phyloP scores from a whole-genome alignment of 1,284 basidiomycete genomes.

The Tilletia walkeri region DNA sequence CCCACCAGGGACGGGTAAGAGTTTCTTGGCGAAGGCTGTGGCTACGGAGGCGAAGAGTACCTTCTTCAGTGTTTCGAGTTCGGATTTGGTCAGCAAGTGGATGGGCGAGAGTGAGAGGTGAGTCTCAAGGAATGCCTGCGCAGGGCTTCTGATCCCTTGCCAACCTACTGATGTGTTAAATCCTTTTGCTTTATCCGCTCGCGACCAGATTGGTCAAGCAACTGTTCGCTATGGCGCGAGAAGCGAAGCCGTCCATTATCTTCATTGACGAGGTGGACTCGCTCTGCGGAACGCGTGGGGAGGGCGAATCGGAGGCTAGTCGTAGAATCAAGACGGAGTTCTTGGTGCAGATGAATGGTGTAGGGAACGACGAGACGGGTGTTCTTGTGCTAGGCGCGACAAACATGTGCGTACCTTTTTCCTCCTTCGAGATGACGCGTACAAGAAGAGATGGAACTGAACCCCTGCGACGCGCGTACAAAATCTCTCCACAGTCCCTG shows the following conservation, averaged over 20 bases:
- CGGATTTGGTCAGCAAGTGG: slow-evolving; percentile 97
- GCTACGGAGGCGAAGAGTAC: slow-evolving; percentile 97
- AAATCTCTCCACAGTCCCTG: slow-evolving; percentile 32
- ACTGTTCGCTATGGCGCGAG: slow-evolving; percentile 91
- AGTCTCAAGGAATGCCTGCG: neutral
- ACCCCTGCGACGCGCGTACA: too few species aligned
- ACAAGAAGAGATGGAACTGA: too few species aligned
- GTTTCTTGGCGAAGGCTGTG: slow-evolving; percentile 93
- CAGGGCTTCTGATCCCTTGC: too few species aligned
- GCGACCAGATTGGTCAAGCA: slow-evolving; percentile 77
- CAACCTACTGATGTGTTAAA: too few species aligned
- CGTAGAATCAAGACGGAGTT: slow-evolving; percentile 98
- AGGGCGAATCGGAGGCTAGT: slow-evolving; percentile 92
- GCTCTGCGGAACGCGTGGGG: slow-evolving; percentile 86
- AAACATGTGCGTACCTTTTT: slow-evolving; percentile 75
- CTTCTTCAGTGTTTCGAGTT: slow-evolving; percentile 93
- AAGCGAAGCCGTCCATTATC: slow-evolving; percentile 94
- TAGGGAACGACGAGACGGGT: slow-evolving; percentile 88
- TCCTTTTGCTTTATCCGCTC: too few species aligned
- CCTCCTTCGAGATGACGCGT: too few species aligned
- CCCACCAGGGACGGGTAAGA: slow-evolving; percentile 61
- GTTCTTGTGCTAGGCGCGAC: slow-evolving; percentile 98
- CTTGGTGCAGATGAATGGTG: slow-evolving; percentile 93
- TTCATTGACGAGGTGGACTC: slow-evolving; percentile 99
- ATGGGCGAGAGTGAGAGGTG: slow-evolving; percentile 87